Percentiles rank a stretch among this genome's conserved stretches.
phyloP scores from a whole-genome alignment of 1,139 yeast genomes.

The Ashbya aceris region DNA sequence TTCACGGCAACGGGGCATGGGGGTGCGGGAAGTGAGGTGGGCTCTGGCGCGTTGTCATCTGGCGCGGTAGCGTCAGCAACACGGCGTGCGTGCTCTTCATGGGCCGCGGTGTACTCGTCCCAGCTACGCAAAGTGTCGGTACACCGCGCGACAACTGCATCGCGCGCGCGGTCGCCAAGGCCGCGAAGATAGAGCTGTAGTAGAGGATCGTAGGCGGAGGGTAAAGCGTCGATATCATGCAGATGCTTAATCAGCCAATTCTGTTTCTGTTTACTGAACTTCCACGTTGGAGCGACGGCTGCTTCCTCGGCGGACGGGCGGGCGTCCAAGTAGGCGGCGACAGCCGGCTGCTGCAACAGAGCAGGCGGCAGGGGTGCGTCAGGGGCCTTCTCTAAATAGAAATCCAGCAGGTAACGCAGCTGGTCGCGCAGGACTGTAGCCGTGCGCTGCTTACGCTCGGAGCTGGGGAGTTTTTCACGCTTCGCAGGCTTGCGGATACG shows the following conservation, averaged over 20 bases:
- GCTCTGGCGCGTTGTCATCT: too few relatives aligned
- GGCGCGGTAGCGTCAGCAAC: too few relatives aligned
- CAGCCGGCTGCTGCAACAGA: conserved; percentile 4
- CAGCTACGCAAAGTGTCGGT: conserved; percentile 23
- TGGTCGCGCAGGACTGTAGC: conserved; percentile 51
- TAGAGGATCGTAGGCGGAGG: conserved; percentile 37
- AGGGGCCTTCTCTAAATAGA: conserved; percentile 38
- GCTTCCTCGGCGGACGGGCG: conserved; percentile 7
- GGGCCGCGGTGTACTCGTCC: conserved; percentile 24
- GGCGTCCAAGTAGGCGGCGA: conserved; percentile 3
- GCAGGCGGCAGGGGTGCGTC: conserved; percentile 7
- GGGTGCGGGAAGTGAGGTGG: too few relatives aligned
- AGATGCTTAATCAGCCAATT: conserved; percentile 81
- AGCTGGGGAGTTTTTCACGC: conserved; percentile 64
- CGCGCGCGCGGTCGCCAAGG: conserved; percentile 60
- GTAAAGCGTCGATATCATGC: conserved; percentile 44
- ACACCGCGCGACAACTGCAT: conserved; percentile 45
- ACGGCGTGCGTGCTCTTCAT: conserved; percentile 11
- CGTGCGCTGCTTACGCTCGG: conserved; percentile 38
- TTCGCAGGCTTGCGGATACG: conserved; percentile 34
- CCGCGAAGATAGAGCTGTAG: conserved; percentile 54
- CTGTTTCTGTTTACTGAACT: conserved; percentile 88
- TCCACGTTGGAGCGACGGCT: conserved; percentile 45
- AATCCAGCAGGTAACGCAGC: conserved; percentile 62
- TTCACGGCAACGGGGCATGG: too few relatives aligned